Percentiles rank a stretch among this genome's conserved stretches.
Evolutionary conservation across 106 monocot genomes (phyloP).

Genomic region (Ottelia alismoides): DNA sequence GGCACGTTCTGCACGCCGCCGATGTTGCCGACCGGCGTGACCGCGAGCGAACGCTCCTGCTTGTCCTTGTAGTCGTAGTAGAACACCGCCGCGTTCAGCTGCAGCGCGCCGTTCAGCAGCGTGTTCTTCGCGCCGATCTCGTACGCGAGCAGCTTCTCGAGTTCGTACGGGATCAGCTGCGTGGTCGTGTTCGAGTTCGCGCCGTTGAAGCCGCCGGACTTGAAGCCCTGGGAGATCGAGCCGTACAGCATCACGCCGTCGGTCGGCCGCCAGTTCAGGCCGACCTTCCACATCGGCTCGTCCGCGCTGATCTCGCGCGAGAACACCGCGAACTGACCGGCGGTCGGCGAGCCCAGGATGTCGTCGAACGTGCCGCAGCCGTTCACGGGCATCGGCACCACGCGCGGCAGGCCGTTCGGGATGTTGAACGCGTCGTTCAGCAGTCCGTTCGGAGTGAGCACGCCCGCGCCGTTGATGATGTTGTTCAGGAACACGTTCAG

Average conservation of each 20-base stretch:
- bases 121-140: not conserved
- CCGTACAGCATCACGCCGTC: not conserved
- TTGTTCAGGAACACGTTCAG: too few relatives aligned
- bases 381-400: too few relatives aligned
- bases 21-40: not conserved
- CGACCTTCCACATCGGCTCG: not conserved
- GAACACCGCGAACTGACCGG: too few relatives aligned
- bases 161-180: not conserved
- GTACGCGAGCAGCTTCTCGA: not conserved
- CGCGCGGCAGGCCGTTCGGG: too few relatives aligned
- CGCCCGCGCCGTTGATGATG: too few relatives aligned
- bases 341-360: too few relatives aligned
- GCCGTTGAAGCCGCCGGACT: not conserved
- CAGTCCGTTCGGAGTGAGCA: too few relatives aligned
- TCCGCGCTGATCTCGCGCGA: not conserved
- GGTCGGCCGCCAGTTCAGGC: not conserved
- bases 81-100: not conserved
- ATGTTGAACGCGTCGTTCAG: too few relatives aligned
- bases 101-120: not conserved
- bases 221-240: not conserved
- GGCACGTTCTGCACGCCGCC: not conserved
- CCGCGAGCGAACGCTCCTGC: not conserved
- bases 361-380: too few relatives aligned
- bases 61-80: not conserved
- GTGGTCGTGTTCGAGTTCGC: not conserved